Percentiles rank a stretch among this genome's conserved stretches.
Conservation (phyloP, 2,329 filamentous ascomycete genomes). For the Bisporella sp. region DNA sequence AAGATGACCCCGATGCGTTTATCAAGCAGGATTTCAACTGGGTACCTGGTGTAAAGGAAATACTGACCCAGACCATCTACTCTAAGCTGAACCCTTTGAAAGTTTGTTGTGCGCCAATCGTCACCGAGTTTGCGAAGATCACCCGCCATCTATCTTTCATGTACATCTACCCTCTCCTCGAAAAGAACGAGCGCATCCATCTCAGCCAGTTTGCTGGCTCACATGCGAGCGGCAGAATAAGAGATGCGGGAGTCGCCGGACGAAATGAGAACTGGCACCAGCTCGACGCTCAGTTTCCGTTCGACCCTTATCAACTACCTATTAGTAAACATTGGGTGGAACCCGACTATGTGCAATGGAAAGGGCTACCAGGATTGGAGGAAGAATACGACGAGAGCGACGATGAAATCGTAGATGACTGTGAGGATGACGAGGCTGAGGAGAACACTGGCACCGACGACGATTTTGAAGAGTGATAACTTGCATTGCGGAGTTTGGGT, state of each 20-base stretch:
- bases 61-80: constrained; percentile 71
- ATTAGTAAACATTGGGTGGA: constrained; percentile 84
- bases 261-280: constrained; percentile 75
- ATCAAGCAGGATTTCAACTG: constrained; percentile 70
- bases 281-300: constrained; percentile 92
- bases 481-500: neutral
- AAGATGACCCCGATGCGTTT: constrained; percentile 52
- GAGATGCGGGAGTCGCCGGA: constrained; percentile 39
- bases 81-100: constrained; percentile 91
- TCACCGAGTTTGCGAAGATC: constrained; percentile 84
- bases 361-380: constrained; percentile 63
- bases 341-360: constrained; percentile 76
- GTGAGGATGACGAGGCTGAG: constrained; percentile 17
- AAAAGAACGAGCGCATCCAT: constrained; percentile 85
- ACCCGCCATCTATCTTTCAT: constrained; percentile 80
- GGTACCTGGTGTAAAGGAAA: constrained; percentile 66
- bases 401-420: constrained; percentile 32
- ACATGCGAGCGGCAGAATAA: constrained; percentile 36
- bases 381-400: constrained; percentile 48
- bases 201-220: constrained; percentile 63
- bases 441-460: constrained; percentile 20
- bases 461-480: constrained; percentile 19
- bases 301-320: constrained; percentile 91
- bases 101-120: constrained; percentile 85
- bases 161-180: constrained; percentile 82